Base-by-base conservation (phyloP, 495 filamentous ascomycete genomes). In the Penicillium macrosclerotiorum region DNA sequence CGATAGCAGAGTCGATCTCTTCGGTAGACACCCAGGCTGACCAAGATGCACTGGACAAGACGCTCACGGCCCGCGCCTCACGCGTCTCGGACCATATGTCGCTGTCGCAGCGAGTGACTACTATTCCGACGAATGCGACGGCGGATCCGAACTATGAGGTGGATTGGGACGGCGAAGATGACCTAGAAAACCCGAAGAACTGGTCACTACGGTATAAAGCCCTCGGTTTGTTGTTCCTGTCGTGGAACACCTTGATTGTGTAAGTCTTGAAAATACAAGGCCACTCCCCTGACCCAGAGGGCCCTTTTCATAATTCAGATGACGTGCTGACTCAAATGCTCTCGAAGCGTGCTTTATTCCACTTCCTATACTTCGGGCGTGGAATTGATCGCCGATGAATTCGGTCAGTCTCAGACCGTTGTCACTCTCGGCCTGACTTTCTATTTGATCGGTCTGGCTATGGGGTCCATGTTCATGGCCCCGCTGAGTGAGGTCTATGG, bases 401-500 rank as follows among this genome's bases (percentile, higher is more conserved):
- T 89, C 57, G 57, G 72, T 37, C 71, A 82, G 23, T 76, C 67
- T 9, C 65, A 77, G 29, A 76, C 80, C 0, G 52, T 86, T 19
- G 79, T 80, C 11, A 87, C 88, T 1, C 69, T 95, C 5, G 89
- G 89, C 1, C 68, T 95, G 26, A 93, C 89, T 2, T 86, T 83
- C 7, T 95, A 93, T 51, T 58, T 73, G 2, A 38, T 73, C 8
- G 71, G 89, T 3, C 71, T 94, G 24, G 89, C 88, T 0, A 64
- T 75, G 8, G 89, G 89, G 0, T 83, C 81, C 27, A 64, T 95
- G 46, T 59, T 93, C 19, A 73, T 90, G 54, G 89, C 89, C 18
- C 88, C 88, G 0, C 63, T 90, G 47, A 83, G 78, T 35, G 89
- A 95, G 62, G 74, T 94, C 45, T 91, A 83, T 46, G 89, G 89